phyloP scores from a whole-genome alignment of 768 basidiomycete species.

The Obba rivulosa region DNA sequence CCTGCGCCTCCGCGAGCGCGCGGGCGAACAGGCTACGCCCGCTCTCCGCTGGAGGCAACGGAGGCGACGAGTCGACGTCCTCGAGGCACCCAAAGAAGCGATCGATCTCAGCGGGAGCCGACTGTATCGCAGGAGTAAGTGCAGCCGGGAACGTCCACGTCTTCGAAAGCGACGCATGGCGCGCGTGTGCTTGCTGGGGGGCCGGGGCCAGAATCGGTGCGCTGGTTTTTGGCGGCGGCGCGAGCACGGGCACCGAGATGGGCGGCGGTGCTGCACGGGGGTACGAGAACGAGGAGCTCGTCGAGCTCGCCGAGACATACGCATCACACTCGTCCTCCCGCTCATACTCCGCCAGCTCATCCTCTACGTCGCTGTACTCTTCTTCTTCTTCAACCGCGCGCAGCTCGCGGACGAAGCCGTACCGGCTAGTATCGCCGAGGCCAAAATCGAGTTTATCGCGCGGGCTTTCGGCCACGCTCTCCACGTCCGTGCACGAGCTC shows the following conservation, averaged over 20 bases:
- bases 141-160: constrained; percentile 55
- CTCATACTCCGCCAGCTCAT: constrained; percentile 61
- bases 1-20: constrained; percentile 30
- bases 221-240: constrained; percentile 23
- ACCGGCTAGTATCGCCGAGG: constrained; percentile 1
- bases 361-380: constrained; percentile 33
- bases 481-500: constrained; percentile 65
- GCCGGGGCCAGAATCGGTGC: constrained; percentile 25
- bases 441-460: constrained; percentile 37
- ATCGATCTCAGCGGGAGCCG: constrained; percentile 50
- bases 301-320: constrained; percentile 30
- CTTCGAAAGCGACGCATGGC: constrained; percentile 49
- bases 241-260: constrained; percentile 24
- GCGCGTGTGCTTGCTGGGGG: constrained; percentile 23
- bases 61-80: constrained; percentile 46
- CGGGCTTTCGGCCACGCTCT: constrained; percentile 40
- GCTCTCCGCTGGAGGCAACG: constrained; percentile 39
- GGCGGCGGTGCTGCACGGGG: constrained; percentile 25
- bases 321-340: constrained; percentile 71
- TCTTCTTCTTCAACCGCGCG: constrained; percentile 56
- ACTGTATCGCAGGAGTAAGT: constrained; percentile 14
- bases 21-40: constrained; percentile 57
- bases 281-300: constrained; percentile 22
- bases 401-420: constrained; percentile 22
- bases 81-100: constrained; percentile 71